Base-by-base conservation (phyloP, 2,329 filamentous ascomycete species). In the Penicillium polonicum region DNA sequence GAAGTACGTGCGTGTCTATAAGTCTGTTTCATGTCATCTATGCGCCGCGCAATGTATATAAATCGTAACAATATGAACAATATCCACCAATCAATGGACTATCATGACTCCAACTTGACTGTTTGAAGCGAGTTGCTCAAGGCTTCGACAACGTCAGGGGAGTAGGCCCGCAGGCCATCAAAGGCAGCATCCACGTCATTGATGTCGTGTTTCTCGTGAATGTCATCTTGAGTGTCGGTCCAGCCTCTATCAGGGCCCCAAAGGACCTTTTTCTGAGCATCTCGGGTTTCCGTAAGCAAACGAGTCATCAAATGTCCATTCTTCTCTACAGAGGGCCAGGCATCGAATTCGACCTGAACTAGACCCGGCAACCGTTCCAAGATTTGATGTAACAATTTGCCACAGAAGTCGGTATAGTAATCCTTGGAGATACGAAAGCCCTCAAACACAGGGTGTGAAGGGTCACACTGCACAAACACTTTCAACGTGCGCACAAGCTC, bases 381-480 rank as follows among this genome's bases (percentile, higher is more conserved):
- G 12, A 86, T 76, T 41, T 78, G 73, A 33, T 72, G 71, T 35
- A 86, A 62, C 61, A 86, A 58, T 4, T 75, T 71, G 1, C 80
- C 76, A 35, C 81, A 82, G 63, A 85, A 86, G 41, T 78, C 73
- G 2, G 83, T 85, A 65, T 85, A 87, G 58, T 81, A 85, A 41
- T 80, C 76, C 43, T 79, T 74, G n/a, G 80, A 81, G 17, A 81
- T 75, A n/a, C 83, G 74, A 64, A 84, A 86, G 1, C 82, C 83
- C 45, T 81, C 77, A 62, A 86, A 86, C 4, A 81, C 72, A 23
- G 78, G 78, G 58, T 80, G 74, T 7, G 79, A 78, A 5, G 78
- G 84, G 67, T 87, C 84, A 52, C 78, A 77, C 63, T 85, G 81
- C 9, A 86, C 77, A 60, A 86, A 85, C 8, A 87, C 74, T 60